Evolutionary conservation across 495 filamentous ascomycete species (phyloP), one percentile per base, ranked within the genome.

Genomic region (Penicillium turbatum): DNA sequence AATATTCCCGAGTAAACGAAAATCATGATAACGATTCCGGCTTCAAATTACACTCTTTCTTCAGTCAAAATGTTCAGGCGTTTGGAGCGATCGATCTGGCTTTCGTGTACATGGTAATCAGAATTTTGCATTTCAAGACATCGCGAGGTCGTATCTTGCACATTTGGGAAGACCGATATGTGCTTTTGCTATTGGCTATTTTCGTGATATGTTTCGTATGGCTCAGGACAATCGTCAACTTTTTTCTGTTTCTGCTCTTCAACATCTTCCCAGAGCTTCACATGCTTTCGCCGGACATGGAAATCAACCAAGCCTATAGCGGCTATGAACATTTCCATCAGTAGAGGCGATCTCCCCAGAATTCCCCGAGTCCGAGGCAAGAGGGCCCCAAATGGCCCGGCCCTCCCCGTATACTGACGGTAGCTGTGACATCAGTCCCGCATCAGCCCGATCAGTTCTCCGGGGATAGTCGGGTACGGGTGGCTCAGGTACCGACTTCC

Each of bases 361-460:
- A 59, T 46, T 50, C 48, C 51, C 57, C 55, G 60, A 59, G 36
- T 67, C 72, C 72, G 70, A 72, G 70, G 72, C 64, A 68, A 37
- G 53, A 62, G 53, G 40, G 60, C 59, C 42, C 39, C 37, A 41
- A 16, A 56, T 51, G 51, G 55, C 62, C 69, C 72, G 68, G 65
- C 51, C 60, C 50, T 55, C 68, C 67, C 71, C 70, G 72, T 63
- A 63, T 61, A 16, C 53, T 41, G 62, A 59, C 57, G 54, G 54
- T 27, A 59, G 37, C 53, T 65, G 59, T 77, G 70, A 73, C 70
- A 73, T 77, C 72, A 74, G 70, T 73, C 69, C 74, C 74, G 74
- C 70, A 72, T 72, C 69, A 74, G 72, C 69, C 74, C 72, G 72
- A 73, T 63, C 35, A 61, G 55, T 63, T 64, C 63, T 67, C 68